Conservation (phyloP, 2,329 filamentous ascomycete species). For the Calonectria pseudoturangicola region DNA sequence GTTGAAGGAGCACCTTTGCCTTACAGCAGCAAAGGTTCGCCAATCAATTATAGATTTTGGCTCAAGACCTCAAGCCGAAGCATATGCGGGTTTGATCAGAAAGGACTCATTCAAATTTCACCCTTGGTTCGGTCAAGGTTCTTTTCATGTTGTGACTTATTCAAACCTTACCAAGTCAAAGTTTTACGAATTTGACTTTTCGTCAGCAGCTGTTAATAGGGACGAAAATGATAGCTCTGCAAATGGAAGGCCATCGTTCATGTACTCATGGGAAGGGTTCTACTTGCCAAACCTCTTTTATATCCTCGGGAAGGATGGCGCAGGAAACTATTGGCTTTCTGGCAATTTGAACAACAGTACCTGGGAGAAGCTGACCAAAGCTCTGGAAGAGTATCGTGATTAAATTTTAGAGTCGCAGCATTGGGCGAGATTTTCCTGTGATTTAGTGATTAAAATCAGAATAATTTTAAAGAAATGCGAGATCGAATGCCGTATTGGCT, state of each 20-base stretch:
- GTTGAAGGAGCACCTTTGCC: not conserved
- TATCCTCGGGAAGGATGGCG: not conserved
- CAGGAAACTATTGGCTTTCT: slow-evolving; percentile 2
- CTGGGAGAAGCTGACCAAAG: not conserved
- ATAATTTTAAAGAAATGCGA: too few relatives aligned
- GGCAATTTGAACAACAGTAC: not conserved
- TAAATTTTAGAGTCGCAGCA: too few relatives aligned
- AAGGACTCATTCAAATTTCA: not conserved
- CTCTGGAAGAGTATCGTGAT: not conserved
- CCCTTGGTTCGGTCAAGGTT: not conserved
- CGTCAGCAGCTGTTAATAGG: not conserved
- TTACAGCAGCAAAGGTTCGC: not conserved
- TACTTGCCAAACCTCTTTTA: not conserved
- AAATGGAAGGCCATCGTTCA: not conserved
- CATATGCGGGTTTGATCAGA: not conserved
- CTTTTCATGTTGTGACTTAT: not conserved
- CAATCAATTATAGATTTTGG: not conserved
- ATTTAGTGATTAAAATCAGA: too few relatives aligned
- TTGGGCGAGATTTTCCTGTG: too few relatives aligned
- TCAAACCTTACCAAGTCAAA: not conserved
- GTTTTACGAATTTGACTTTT: not conserved
- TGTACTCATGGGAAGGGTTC: not conserved
- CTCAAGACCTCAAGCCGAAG: not conserved
- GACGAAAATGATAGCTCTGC: not conserved
- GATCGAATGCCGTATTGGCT: too few relatives aligned